A percentile compares a stretch with the other conserved stretches of the same genome.
phyloP scores from a whole-genome alignment of 148 eudicot species.

The Amaranthus palmeri region DNA sequence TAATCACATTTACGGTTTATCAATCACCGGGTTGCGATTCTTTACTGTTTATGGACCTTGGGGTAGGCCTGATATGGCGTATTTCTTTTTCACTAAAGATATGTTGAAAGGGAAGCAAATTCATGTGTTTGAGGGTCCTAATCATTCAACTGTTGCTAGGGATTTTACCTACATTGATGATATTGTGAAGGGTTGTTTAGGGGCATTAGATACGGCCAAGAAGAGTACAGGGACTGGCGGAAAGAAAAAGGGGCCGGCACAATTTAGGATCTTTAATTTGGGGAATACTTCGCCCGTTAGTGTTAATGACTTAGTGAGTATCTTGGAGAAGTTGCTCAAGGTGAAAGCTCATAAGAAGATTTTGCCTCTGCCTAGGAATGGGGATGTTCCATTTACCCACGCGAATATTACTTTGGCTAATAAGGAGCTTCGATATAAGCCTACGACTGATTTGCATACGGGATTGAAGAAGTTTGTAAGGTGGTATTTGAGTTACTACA shows the following conservation, averaged over 20 bases:
- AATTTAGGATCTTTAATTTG: constrained; percentile 60
- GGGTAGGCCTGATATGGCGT: constrained; percentile 92
- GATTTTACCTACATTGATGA: constrained; percentile 85
- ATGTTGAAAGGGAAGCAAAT: constrained; percentile 56
- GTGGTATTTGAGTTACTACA: constrained; percentile 55
- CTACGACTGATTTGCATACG: constrained; percentile 52
- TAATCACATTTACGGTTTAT: constrained; percentile 65
- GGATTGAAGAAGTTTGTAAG: constrained; percentile 77
- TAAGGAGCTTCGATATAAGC: constrained; percentile 63
- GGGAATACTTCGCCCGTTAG: constrained; percentile 68
- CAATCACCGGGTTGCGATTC: constrained; percentile 63
- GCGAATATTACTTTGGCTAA: constrained; percentile 65
- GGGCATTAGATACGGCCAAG: constrained; percentile 62
- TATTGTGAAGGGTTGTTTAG: constrained; percentile 69
- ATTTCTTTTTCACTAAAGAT: constrained; percentile 66
- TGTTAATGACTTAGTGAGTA: constrained; percentile 50
- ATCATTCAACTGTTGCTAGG: constrained; percentile 54
- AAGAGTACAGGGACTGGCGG: constrained; percentile 75
- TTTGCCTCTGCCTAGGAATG: constrained; percentile 57
- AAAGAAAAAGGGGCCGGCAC: constrained; percentile 57
- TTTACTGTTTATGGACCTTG: constrained; percentile 81
- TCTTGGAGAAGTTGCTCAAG: constrained; percentile 61
- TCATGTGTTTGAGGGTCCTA: constrained; percentile 50
- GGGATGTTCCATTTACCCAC: constrained; percentile 63
- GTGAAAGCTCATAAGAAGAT: constrained; percentile 53